These are phyloP conservation scores for Quercus phellos DNA, from an alignment of 331 rosid genomes.

Conservation along the genomic window DNA sequence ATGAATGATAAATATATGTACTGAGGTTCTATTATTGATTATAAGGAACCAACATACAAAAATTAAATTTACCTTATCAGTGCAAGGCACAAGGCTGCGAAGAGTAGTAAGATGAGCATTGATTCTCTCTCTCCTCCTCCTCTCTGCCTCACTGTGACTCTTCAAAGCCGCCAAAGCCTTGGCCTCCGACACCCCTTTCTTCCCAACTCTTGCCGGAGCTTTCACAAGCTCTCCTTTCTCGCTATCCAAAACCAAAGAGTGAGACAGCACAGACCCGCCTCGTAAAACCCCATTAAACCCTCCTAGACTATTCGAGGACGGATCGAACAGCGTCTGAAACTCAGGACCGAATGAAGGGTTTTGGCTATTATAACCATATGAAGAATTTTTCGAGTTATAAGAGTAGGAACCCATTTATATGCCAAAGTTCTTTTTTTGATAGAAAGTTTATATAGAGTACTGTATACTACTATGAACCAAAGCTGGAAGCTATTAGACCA, in stretches of 20 bases:
- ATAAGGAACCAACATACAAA: background rate
- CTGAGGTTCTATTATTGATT: background rate
- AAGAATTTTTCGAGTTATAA: conserved; percentile 29
- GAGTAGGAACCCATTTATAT: conserved; percentile 40
- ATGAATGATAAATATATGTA: background rate
- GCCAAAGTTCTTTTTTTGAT: background rate
- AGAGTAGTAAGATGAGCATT: conserved; percentile 76
- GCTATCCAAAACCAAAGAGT: conserved; percentile 49
- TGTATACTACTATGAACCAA: conserved; percentile 24
- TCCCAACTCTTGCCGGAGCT: conserved; percentile 38
- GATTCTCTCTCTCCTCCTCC: conserved; percentile 89
- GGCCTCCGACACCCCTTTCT: conserved; percentile 49
- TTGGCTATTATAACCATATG: conserved; percentile 15
- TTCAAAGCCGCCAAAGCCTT: conserved; percentile 79
- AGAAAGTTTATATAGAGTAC: background rate
- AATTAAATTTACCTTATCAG: conserved; percentile 46
- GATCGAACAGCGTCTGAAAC: conserved; percentile 26
- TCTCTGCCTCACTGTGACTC: conserved; percentile 91
- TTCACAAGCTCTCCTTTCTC: conserved; percentile 60
- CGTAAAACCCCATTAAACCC: conserved; percentile 23
- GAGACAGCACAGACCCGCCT: conserved; percentile 32
- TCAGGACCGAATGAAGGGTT: conserved; percentile 20
- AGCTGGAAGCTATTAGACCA: conserved; percentile 37
- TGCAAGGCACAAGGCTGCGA: conserved; percentile 67
- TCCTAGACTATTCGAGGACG: conserved; percentile 23